phyloP scores from a whole-genome alignment of 306 rosid genomes.

The Ormosia semicastrata region DNA sequence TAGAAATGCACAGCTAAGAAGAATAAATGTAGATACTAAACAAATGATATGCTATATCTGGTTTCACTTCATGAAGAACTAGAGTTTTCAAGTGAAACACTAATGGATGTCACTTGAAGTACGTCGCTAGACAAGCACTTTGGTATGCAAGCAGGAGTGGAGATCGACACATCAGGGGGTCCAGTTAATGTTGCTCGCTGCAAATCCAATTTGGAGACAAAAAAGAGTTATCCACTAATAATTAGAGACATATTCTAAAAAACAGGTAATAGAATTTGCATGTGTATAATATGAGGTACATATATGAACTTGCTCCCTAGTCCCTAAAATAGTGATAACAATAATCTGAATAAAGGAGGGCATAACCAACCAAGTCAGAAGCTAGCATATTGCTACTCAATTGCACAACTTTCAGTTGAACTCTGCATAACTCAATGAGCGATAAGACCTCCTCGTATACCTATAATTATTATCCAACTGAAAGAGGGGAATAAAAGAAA shows the following conservation, averaged over 20 bases:
- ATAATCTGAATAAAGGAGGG: not conserved
- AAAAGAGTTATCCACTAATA: not conserved
- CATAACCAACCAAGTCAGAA: slow-evolving; percentile 73
- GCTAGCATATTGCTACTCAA: slow-evolving; percentile 71
- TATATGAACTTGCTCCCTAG: too few relatives aligned
- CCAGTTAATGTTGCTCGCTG: slow-evolving; percentile 76
- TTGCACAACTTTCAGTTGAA: slow-evolving; percentile 78
- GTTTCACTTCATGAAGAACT: slow-evolving; percentile 89
- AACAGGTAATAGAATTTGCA: not conserved
- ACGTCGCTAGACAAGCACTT: slow-evolving; percentile 73
- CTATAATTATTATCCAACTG: slow-evolving; percentile 34
- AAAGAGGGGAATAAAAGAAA: not conserved
- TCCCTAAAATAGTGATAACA: not conserved
- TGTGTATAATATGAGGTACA: too few relatives aligned
- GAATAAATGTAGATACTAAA: not conserved
- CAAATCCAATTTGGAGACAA: slow-evolving; percentile 30
- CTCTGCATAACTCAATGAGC: slow-evolving; percentile 71
- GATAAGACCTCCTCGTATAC: slow-evolving; percentile 65
- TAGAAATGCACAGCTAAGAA: not conserved
- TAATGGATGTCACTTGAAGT: slow-evolving; percentile 58
- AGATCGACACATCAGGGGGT: slow-evolving; percentile 76
- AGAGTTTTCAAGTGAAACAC: slow-evolving; percentile 73
- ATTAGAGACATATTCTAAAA: not conserved
- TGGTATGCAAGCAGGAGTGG: slow-evolving; percentile 85
- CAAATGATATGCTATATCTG: not conserved